Base-by-base conservation (phyloP, 225 moss, liverwort and hornwort species). In the Polytrichum formosum region DNA sequence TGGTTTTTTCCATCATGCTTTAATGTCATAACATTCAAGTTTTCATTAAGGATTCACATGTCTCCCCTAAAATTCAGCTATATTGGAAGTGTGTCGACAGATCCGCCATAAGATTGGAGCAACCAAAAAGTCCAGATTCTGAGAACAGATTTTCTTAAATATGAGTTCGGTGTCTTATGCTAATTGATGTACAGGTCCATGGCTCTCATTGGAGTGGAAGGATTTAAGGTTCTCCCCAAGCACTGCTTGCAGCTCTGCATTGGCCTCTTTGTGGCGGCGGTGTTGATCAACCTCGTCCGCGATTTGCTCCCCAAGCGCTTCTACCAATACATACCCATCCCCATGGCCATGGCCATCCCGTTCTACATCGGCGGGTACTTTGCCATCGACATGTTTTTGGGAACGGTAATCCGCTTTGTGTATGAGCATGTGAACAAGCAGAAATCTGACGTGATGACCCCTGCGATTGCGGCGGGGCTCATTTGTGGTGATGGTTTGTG, bases 291-390 rank as follows among this genome's bases (percentile, higher is more conserved):
- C 82, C 0, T 94, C 0, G 7, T 91, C 9, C 90, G 94, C 0
- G 94, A 94, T 66, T n/a, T 5, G 1, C 33, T 79, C 7, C 93
- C 96, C 1, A 56, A 63, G 61, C 84, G 76, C 25, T 63, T 81
- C 9, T 17, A 85, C 3, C 72, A 85, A 73, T 97, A 69, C 1
- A 61, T 94, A 5, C 96, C 96, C 6, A 89, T 94, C 26, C 93
- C 96, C 18, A 97, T 97, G 96, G 96, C 96, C 7, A 89, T 97
- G 92, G 96, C 94, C 28, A 92, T 94, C 61, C 96, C 94, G 0
- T 97, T 97, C 59, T 94, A 94, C 72, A 89, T 97, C 7, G 96
- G 96, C 10, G 96, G 90, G 16, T 87, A 86, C 81, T 97, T 94
- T 67, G 89, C 96, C 55, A 87, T 97, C 5, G 96, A 97, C 77